These are phyloP conservation scores for Endocarpon pusillum DNA, from an alignment of 495 filamentous ascomycete species.

Conservation along the genomic window DNA sequence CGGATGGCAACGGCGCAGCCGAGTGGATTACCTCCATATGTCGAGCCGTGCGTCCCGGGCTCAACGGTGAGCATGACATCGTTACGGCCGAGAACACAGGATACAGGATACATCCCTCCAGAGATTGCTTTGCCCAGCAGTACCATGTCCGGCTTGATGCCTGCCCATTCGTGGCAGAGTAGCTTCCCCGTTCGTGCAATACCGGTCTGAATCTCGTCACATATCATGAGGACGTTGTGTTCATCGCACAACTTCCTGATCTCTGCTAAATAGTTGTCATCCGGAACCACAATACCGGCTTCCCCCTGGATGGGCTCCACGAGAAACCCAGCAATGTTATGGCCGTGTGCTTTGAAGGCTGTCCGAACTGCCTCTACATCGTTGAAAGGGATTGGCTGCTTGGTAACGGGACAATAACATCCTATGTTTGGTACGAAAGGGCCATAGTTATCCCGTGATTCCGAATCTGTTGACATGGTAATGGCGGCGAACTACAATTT, in stretches of 20 bases:
- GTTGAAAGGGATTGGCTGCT: conserved; percentile 68
- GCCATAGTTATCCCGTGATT: conserved; percentile 92
- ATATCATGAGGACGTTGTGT: conserved; percentile 87
- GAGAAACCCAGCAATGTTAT: conserved; percentile 80
- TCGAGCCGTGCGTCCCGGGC: conserved; percentile 90
- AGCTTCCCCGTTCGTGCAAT: conserved; percentile 89
- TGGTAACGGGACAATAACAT: conserved; percentile 57
- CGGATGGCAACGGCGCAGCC: conserved; percentile 92
- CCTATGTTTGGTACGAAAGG: conserved; percentile 85
- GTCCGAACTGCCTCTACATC: conserved; percentile 64
- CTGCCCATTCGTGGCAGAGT: conserved; percentile 86
- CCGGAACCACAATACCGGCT: conserved; percentile 89
- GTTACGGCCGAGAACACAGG: conserved; percentile 72
- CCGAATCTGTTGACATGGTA: conserved; percentile 83
- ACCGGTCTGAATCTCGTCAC: conserved; percentile 96
- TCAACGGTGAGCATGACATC: conserved; percentile 97
- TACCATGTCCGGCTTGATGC: conserved; percentile 87
- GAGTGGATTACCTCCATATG: conserved; percentile 95
- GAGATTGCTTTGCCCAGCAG: conserved; percentile 94
- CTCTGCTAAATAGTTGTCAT: conserved; percentile 69
- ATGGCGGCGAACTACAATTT: conserved; percentile 68
- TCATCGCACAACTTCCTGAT: conserved; percentile 80
- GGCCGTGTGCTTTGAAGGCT: conserved; percentile 62
- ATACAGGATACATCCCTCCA: conserved; percentile 97
- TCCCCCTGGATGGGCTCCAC: conserved; percentile 98